A percentile compares a stretch with the other conserved stretches of the same genome.
phyloP scores from a whole-genome alignment of 176 grass and related monocot species.

The Bonia amplexicaulis region DNA sequence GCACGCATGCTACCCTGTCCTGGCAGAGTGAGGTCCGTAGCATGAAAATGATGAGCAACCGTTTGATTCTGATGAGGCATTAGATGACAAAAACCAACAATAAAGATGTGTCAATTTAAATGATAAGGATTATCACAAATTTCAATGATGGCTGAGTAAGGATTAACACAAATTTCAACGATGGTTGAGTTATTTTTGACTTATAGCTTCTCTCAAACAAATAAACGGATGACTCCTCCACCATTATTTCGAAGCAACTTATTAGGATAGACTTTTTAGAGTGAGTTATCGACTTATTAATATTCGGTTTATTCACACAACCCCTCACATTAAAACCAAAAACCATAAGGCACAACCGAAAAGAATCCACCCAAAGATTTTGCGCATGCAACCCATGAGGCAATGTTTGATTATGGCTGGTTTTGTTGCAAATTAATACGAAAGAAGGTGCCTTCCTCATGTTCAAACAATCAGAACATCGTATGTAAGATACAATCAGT shows the following conservation, averaged over 20 bases:
- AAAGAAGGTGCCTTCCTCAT: neutral
- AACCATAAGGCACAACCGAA: no score
- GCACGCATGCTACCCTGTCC: neutral
- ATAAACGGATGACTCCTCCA: no score
- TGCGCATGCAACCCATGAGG: neutral
- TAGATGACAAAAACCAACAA: neutral
- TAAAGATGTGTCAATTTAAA: neutral
- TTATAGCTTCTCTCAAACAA: no score
- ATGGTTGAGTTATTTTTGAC: no score
- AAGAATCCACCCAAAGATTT: neutral
- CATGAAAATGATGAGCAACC: conserved; percentile 13
- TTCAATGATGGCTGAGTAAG: neutral
- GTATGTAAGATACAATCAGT: neutral
- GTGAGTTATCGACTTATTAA: no score
- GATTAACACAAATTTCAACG: neutral
- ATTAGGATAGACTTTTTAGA: no score
- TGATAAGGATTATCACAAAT: neutral
- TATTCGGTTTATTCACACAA: no score
- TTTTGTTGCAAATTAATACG: neutral
- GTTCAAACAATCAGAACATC: neutral
- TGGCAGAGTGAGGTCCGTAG: neutral
- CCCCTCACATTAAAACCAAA: no score
- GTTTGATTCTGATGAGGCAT: neutral
- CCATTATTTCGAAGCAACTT: no score
- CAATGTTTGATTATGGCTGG: neutral